Base-by-base conservation (phyloP, 176 grass and related monocot genomes). In the Tuctoria greenei region DNA sequence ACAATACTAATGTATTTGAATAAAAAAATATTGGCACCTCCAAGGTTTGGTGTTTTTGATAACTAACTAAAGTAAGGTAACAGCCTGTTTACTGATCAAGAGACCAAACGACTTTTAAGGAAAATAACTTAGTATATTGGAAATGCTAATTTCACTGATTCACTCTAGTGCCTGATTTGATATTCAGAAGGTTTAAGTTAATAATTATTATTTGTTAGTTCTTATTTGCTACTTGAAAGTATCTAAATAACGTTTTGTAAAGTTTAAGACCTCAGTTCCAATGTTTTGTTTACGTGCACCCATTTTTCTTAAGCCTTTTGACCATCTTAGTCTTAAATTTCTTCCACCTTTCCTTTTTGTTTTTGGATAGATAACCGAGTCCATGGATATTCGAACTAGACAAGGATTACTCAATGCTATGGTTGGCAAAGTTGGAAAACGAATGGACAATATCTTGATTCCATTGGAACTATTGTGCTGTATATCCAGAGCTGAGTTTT, bases 371-470 rank as follows among this genome's bases (percentile, higher is more conserved):
- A 90, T 99, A 65, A 86, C 91, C 55, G 95, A 99, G 73, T 80
- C 95, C 27, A 90, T 99, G 95, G 95, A 99, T 88, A 92, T 99
- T 82, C 87, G 87, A 82, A 99, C 95, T 74, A 92, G 89, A 65
- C 89, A 92, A 88, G 95, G 95, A 73, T 84, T 99, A 62, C 89
- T 99, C 49, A 95, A 95, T 84, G 86, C 95, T 73, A 93, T 99
- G 88, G 95, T 86, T 59, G 88, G 91, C 69, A 99, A 90, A 90
- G 87, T 95, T 27, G 95, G 95, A 52, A 95, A 99, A 80, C 86
- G 91, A 78, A 99, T 99, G 95, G 91, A 99, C 79, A 92, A 95
- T 80, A 87, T 99, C 68, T 90, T 99, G 75, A 86, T 99, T 77
- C 95, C 95, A 70, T 82, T 99, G 72, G 95, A 99, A 84, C 89